Evolutionary conservation across 495 filamentous ascomycete genomes (phyloP), one percentile per base, ranked within the genome.

Genomic region (Evansstolkia leycettana): DNA sequence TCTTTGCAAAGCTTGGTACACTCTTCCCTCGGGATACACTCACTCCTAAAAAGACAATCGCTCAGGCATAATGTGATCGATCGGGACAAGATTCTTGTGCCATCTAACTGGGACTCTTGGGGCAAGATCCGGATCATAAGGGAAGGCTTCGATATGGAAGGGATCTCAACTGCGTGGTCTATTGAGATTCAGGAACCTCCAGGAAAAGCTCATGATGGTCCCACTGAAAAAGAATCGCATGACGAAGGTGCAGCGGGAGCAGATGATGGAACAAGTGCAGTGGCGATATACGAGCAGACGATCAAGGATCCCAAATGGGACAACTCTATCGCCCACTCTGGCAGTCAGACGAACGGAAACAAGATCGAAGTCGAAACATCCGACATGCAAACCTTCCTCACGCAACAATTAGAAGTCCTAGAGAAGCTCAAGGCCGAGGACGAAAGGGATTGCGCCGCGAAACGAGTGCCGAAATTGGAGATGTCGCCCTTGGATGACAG

Each of bases 71-170:
- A 96, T 49, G 82, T 94, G 35, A 92, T 94, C 41, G 92, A 96
- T 54, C 69, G 92, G 19, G 92, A 96, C 54, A 93, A 89, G 64
- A 81, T 96, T 20, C 67, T 94, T 0, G 78, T 99, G 1, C 92
- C 90, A 3, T 80, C 86, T 8, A 93, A 94, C 52, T 96, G 92
- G 92, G 90, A 99, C 55, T 94, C 87, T 0, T 95, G 89, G 86
- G 89, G 84, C 17, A 99, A 96, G 58, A 94, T 99, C 39, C 73
- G 88, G 14, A 83, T 95, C 27, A 65, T 96, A 12, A 70, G 84
- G n/a, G 92, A 95, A 62, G 84, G 81, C 10, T 96, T 95, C 50
- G 85, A 94, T 41, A 82, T 92, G 29, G 90, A 98, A 61, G 73
- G 70, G 4, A 73, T 88, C 20, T 89, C 82, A 47, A 76, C 73